Evolutionary conservation across 108 stramenopile genomes (phyloP), one percentile per base, ranked within the genome.

Genomic region (Aureococcus anophagefferens): DNA sequence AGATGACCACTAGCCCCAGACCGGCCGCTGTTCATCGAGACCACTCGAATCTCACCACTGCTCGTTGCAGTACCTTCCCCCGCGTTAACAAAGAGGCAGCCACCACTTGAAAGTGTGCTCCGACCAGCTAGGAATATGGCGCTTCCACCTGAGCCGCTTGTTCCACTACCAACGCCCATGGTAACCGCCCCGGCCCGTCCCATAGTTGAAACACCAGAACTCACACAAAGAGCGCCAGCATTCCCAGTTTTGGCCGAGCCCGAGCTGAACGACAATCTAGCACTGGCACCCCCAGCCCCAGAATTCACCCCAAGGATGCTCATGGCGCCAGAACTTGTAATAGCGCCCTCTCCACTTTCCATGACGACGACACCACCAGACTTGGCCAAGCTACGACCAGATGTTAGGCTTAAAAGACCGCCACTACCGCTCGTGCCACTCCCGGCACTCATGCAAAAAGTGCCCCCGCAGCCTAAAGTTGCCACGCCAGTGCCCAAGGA

Each of bases 391-490:
- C 51, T 59, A 1, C 25, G 51, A 11, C 51, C 51, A 59, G 51
- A 16, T 4, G 17, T 59, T 1, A 59, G 51, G 25, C 14, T 25
- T 28, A 59, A 59, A 59, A 16, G 14, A 25, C 51, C 51, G 3
- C 51, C 51, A 28, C 21, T 11, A 5, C 40, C 40, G 40, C 40
- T 44, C 13, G 40, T 44, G 40, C n/a, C n/a, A n/a, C n/a, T n/a
- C n/a, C n/a, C n/a, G n/a, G n/a, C n/a, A n/a, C n/a, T n/a, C n/a
- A n/a, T n/a, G n/a, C n/a, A n/a, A n/a, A n/a, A n/a, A n/a, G n/a
- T n/a, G 35, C 83, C 83, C 0, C 83, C 83, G 30, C 74, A 4
- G 30, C 77, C 75, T 63, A 33, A n/a, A 0, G 66, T 76, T 32
- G 80, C 76, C 30, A 72, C 74, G 30, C 80, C 80, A 13, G 80